These are phyloP conservation scores for Verticillium albo-atrum DNA, from an alignment of 2,329 filamentous ascomycete species.

Conservation along the genomic window DNA sequence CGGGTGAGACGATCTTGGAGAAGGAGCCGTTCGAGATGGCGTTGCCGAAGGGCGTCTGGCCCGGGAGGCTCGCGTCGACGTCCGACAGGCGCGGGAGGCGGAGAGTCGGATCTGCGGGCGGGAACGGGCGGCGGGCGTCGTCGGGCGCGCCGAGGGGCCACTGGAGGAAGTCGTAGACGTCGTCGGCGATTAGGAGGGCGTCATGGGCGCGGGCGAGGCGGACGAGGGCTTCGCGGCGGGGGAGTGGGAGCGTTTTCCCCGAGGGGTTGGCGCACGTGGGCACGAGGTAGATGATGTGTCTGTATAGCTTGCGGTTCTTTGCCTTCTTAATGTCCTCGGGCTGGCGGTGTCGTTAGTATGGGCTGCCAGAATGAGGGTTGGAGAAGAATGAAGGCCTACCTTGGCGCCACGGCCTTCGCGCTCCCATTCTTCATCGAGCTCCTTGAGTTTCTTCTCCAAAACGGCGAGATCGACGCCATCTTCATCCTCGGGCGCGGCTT, in stretches of 20 bases:
- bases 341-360: background rate
- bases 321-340: constrained; percentile 8
- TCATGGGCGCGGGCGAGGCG: constrained; percentile 73
- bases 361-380: background rate
- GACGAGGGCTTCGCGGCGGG: constrained; percentile 64
- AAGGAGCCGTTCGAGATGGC: constrained; percentile 84
- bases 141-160: constrained; percentile 52
- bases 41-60: constrained; percentile 60
- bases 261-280: constrained; percentile 89
- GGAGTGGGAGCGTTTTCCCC: constrained; percentile 72
- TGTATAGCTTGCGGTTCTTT: constrained; percentile 65
- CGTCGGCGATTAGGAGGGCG: constrained; percentile 80
- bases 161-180: constrained; percentile 91
- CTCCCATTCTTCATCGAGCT: constrained; percentile 17
- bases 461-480: constrained; percentile 69
- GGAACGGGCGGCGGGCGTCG: constrained; percentile 18
- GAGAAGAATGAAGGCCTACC: no score
- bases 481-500: constrained; percentile 70
- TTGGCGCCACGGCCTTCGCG: constrained; percentile 8
- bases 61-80: constrained; percentile 60
- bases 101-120: constrained; percentile 24
- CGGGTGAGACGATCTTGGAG: constrained; percentile 80
- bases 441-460: constrained; percentile 43
- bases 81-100: constrained; percentile 75
- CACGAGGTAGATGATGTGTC: constrained; percentile 82